Percentiles rank a stretch among this genome's conserved stretches.
Conservation (phyloP, 2,329 filamentous ascomycete species). For the Colletotrichum orchidophilum region DNA sequence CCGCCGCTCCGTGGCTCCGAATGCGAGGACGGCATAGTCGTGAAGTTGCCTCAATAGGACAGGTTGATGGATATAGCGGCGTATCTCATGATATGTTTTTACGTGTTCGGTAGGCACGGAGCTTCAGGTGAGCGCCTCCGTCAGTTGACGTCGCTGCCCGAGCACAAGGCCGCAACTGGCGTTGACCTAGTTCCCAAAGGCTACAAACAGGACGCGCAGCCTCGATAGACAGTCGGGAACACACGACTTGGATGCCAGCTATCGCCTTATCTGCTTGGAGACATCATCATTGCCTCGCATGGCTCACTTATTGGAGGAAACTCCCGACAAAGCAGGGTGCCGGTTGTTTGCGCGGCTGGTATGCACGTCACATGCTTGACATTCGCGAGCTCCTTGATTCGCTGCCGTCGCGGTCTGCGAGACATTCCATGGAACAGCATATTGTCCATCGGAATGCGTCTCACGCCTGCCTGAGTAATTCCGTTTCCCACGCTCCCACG, state of each 20-base stretch:
- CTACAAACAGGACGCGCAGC: not conserved
- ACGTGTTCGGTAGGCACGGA: not conserved
- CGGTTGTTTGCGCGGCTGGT: constrained; percentile 1
- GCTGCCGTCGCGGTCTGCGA: not conserved
- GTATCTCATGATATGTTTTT: not conserved
- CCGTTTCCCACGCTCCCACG: not conserved
- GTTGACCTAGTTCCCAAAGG: not conserved
- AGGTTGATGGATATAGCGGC: no score
- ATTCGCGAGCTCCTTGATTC: not conserved
- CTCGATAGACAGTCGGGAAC: not conserved
- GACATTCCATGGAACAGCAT: not conserved
- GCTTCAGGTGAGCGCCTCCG: not conserved
- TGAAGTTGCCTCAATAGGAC: not conserved
- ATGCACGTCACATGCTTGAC: constrained; percentile 15
- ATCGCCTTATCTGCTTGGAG: not conserved
- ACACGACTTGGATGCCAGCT: not conserved
- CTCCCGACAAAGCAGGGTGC: constrained; percentile 11
- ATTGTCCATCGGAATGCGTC: constrained; percentile 2
- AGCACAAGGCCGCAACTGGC: not conserved
- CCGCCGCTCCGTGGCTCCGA: not conserved
- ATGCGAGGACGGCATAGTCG: not conserved
- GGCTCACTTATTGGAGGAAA: not conserved
- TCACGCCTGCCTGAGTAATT: not conserved
- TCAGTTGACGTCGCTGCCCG: not conserved
- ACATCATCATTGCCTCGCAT: not conserved